phyloP scores from a whole-genome alignment of 1,139 yeast species.

The Pneumocystis wakefieldiae region DNA sequence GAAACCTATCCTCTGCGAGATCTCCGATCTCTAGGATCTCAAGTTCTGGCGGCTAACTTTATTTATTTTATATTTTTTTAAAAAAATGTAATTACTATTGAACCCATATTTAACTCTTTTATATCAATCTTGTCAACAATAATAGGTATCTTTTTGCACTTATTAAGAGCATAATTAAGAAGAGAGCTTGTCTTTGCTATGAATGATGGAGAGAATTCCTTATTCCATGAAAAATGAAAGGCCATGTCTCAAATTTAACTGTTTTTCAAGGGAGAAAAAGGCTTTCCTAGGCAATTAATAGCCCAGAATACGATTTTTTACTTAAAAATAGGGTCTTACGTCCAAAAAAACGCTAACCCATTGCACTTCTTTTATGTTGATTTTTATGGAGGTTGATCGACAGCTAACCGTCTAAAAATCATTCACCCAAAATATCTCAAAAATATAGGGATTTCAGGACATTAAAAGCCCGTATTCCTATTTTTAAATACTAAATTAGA shows the following conservation, averaged over 20 bases:
- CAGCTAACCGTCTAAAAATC: background rate
- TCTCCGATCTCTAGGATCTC: constrained; percentile 82
- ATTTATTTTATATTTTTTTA: background rate
- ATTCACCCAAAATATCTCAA: too few species aligned
- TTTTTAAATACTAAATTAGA: background rate
- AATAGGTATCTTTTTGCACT: constrained; percentile 58
- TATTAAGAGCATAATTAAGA: constrained; percentile 60
- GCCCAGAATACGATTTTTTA: too few species aligned
- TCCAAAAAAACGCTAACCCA: too few species aligned
- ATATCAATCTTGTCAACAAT: constrained; percentile 61
- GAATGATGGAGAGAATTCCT: constrained; percentile 11
- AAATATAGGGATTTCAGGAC: too few species aligned
- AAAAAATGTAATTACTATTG: constrained; percentile 20
- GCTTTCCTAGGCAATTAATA: too few species aligned
- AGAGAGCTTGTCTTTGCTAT: constrained; percentile 43
- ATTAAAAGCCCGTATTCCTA: too few species aligned
- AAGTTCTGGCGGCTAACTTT: constrained; percentile 45
- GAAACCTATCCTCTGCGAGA: constrained; percentile 58
- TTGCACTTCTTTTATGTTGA: background rate
- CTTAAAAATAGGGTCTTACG: too few species aligned
- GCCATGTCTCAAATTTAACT: constrained; percentile 4
- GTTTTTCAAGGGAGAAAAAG: background rate
- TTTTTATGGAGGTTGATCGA: background rate
- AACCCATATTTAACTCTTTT: constrained; percentile 63
- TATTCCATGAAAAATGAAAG: constrained; percentile 11